phyloP scores from a whole-genome alignment of 129 eudicot genomes.

The Artemisia tridentata region DNA sequence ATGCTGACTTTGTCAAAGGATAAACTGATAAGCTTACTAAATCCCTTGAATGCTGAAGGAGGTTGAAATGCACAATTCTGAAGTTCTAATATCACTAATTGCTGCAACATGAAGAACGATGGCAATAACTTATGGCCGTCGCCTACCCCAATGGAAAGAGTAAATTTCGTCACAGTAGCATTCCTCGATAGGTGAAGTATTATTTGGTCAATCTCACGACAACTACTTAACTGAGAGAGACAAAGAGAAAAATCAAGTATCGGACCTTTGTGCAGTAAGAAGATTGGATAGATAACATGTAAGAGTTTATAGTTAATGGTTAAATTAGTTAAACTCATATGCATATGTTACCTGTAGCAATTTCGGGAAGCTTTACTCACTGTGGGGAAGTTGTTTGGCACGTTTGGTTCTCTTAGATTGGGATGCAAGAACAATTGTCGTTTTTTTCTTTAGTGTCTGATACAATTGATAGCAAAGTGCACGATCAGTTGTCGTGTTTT shows the following conservation, averaged over 20 bases:
- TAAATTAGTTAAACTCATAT: too few relatives aligned
- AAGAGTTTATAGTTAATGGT: conserved; percentile 8
- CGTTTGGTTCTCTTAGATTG: too few relatives aligned
- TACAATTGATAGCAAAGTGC: too few relatives aligned
- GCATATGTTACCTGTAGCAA: too few relatives aligned
- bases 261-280: conserved; percentile 32
- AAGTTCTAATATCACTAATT: conserved; percentile 22
- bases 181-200: conserved; percentile 21
- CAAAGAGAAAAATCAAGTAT: conserved; percentile 22
- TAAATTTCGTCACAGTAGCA: conserved; percentile 8
- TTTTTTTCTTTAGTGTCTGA: too few relatives aligned
- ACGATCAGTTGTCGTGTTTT: too few relatives aligned
- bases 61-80: conserved; percentile 23
- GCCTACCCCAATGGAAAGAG: conserved; percentile 20
- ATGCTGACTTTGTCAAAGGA: conserved; percentile 22
- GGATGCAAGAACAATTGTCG: too few relatives aligned
- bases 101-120: conserved; percentile 18
- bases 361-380: too few relatives aligned
- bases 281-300: conserved; percentile 23
- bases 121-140: conserved; percentile 18
- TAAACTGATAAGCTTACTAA: conserved; percentile 24
- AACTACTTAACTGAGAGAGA: conserved; percentile 17
- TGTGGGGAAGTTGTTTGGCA: too few relatives aligned
- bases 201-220: conserved; percentile 28
- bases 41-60: conserved; percentile 23